phyloP scores from a whole-genome alignment of 495 filamentous ascomycete species.

The Podospora comata region DNA sequence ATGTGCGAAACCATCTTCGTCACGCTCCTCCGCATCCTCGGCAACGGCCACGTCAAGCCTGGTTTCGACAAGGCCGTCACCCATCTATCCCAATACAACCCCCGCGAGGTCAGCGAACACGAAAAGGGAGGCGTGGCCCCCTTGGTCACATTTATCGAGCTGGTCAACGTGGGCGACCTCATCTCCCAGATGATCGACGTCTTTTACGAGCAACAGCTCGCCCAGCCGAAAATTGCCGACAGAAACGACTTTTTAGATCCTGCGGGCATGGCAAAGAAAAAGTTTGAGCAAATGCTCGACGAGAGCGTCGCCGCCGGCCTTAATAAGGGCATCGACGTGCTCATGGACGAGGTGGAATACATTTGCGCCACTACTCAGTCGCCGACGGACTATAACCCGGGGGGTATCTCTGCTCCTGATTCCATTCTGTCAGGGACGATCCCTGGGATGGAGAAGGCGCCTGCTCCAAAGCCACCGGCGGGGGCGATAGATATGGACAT shows the following conservation, averaged over 20 bases:
- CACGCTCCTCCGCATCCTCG: constrained; percentile 73
- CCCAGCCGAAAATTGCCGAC: constrained; percentile 76
- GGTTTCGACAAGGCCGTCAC: constrained; percentile 91
- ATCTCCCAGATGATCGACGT: constrained; percentile 99
- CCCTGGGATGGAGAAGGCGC: constrained; percentile 14
- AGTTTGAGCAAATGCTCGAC: constrained; percentile 98
- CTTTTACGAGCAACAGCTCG: constrained; percentile 94
- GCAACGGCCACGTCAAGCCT: constrained; percentile 78
- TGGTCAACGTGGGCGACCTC: constrained; percentile 96
- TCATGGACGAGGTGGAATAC: constrained; percentile 98
- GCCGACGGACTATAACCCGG: constrained; percentile 87
- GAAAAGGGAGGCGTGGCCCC: constrained; percentile 74
- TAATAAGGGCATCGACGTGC: constrained; percentile 95
- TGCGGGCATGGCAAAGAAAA: constrained; percentile 90
- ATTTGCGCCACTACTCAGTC: constrained; percentile 84
- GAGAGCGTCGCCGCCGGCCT: constrained; percentile 93
- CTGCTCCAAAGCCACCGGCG: neutral
- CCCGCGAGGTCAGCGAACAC: constrained; percentile 76
- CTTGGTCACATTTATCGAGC: constrained; percentile 90
- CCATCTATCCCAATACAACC: constrained; percentile 88
- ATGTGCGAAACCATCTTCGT: constrained; percentile 93
- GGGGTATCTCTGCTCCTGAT: constrained; percentile 40
- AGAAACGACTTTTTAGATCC: constrained; percentile 92
- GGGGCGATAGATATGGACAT: constrained; percentile 57
- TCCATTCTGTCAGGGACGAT: constrained; percentile 19